Conservation (phyloP, 2,329 filamentous ascomycete species). For the Ciborinia camelliae region DNA sequence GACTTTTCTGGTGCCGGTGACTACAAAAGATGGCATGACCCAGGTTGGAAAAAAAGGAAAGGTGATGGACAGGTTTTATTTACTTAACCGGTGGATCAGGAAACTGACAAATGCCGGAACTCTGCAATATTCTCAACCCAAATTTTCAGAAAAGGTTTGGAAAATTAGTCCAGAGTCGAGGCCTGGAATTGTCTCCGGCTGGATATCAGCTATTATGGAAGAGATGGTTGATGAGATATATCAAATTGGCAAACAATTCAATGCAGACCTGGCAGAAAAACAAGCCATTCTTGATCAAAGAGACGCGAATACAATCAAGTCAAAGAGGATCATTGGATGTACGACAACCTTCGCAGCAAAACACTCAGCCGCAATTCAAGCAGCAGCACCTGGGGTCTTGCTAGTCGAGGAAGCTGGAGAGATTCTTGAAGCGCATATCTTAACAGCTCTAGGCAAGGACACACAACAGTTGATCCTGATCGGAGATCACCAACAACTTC, state of each 20-base stretch:
- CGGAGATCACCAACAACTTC: conserved; percentile 70
- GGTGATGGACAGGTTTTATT: conserved; percentile 45
- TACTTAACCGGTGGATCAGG: conserved; percentile 52
- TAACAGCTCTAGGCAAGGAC: conserved; percentile 54
- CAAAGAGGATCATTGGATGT: conserved; percentile 62
- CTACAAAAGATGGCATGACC: conserved; percentile 44
- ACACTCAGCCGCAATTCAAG: conserved; percentile 52
- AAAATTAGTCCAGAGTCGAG: conserved; percentile 43
- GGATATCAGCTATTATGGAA: conserved; percentile 46
- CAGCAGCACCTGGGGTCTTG: conserved; percentile 52
- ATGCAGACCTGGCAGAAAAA: conserved; percentile 43
- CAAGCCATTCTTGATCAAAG: conserved; percentile 45
- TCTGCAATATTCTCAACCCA: conserved; percentile 39
- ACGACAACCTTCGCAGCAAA: conserved; percentile 70
- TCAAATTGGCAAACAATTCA: conserved; percentile 41
- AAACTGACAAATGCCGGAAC: conserved; percentile 45
- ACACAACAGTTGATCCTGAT: conserved; percentile 66
- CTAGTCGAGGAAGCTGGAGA: conserved; percentile 72
- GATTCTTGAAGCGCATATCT: conserved; percentile 64
- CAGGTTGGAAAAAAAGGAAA: conserved; percentile 47
- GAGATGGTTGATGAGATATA: conserved; percentile 49
- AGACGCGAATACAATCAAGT: conserved; percentile 45
- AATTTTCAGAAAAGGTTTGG: conserved; percentile 49
- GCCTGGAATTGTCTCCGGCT: conserved; percentile 39
- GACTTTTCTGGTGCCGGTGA: conserved; percentile 52